Conservation (phyloP, 129 eudicot genomes). For the Artemisia tridentata region DNA sequence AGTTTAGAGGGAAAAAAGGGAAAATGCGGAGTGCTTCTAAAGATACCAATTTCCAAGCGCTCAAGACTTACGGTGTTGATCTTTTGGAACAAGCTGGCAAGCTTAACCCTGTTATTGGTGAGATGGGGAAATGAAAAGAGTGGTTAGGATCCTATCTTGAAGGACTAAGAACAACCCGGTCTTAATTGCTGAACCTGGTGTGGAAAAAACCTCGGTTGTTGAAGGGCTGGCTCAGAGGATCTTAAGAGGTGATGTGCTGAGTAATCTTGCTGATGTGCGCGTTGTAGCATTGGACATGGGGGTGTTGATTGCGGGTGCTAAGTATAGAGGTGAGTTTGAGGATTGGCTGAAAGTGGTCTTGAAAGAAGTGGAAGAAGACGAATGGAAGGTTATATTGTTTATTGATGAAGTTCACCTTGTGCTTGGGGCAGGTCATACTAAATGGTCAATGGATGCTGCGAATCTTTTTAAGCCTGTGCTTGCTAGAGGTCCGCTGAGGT, state of each 20-base stretch:
- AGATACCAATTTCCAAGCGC: constrained; percentile 76
- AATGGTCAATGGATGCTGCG: too few species aligned
- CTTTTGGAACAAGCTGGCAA: constrained; percentile 92
- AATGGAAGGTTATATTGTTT: constrained; percentile 85
- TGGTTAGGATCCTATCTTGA: too few species aligned
- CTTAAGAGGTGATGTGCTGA: constrained; percentile 81
- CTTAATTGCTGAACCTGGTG: constrained; percentile 92
- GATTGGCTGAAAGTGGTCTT: constrained; percentile 82
- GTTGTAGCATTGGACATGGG: constrained; percentile 93
- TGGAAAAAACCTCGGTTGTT: constrained; percentile 94
- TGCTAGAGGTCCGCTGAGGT: too few species aligned
- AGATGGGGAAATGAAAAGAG: too few species aligned
- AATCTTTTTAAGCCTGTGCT: too few species aligned
- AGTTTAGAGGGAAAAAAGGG: constrained; percentile 71
- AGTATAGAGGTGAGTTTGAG: constrained; percentile 90
- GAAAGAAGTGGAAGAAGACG: constrained; percentile 94
- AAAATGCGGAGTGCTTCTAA: constrained; percentile 92
- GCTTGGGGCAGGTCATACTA: constrained; percentile 83
- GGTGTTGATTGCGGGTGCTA: constrained; percentile 84
- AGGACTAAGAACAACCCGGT: constrained; percentile 92
- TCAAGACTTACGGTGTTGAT: constrained; percentile 87
- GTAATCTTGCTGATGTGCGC: constrained; percentile 76
- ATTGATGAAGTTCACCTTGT: constrained; percentile 90
- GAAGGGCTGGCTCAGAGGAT: constrained; percentile 97
- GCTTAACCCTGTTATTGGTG: too few species aligned